These are phyloP conservation scores for Didymella sp. DNA, from an alignment of 2,329 filamentous ascomycete genomes.

Conservation along the genomic window DNA sequence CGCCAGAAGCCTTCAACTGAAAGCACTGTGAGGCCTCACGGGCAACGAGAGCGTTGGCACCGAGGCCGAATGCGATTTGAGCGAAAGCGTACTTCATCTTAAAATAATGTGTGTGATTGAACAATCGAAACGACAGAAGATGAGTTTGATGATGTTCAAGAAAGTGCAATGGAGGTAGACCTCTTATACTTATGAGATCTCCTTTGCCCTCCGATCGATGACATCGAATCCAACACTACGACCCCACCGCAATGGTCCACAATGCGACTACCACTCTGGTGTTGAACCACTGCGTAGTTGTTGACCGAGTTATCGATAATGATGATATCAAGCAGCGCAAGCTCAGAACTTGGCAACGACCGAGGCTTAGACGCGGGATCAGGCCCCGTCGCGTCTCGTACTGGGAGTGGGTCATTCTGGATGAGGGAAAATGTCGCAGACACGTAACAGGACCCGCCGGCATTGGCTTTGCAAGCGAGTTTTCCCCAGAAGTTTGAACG, in stretches of 20 bases:
- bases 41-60: slow-evolving; percentile 33
- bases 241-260: slow-evolving; percentile 3
- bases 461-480: slow-evolving; percentile 19
- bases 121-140: slow-evolving; percentile 4
- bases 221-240: slow-evolving; percentile 11
- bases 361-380: slow-evolving; percentile 10
- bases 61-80: slow-evolving; percentile 30
- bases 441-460: slow-evolving; percentile 27
- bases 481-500: slow-evolving; percentile 13
- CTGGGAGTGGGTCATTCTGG: slow-evolving; percentile 3
- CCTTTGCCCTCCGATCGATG: not conserved
- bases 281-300: slow-evolving; percentile 10
- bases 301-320: slow-evolving; percentile 17
- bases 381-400: slow-evolving; percentile 4
- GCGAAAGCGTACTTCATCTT: slow-evolving; percentile 35
- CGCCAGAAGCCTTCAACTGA: slow-evolving; percentile 29
- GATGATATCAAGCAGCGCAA: slow-evolving; percentile 26
- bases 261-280: slow-evolving; percentile 3
- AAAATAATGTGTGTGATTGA: not conserved
- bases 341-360: slow-evolving; percentile 3
- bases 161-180: not conserved
- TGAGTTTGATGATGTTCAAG: not conserved
- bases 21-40: slow-evolving; percentile 29
- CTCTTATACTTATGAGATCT: not conserved
- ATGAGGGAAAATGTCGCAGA: slow-evolving; percentile 7